These are phyloP conservation scores for Cytospora piceicola DNA, from an alignment of 2,329 filamentous ascomycete genomes.

Conservation along the genomic window DNA sequence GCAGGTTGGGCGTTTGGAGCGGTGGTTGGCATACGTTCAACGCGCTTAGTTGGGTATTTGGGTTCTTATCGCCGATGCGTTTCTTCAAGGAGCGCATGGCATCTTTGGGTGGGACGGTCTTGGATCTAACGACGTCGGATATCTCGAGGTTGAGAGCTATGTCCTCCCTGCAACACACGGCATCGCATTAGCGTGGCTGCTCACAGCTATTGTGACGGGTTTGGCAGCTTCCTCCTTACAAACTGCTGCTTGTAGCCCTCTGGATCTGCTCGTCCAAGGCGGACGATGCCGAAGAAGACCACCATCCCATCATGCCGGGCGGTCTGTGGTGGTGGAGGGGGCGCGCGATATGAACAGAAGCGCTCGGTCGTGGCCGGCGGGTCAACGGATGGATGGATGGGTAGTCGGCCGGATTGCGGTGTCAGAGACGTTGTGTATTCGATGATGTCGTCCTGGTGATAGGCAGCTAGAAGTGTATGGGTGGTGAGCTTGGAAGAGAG, in stretches of 20 bases:
- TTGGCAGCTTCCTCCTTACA: constrained; percentile 62
- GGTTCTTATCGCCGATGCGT: constrained; percentile 95
- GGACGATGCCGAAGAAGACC: constrained; percentile 89
- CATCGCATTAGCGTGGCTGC: constrained; percentile 31
- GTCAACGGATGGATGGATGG: neutral
- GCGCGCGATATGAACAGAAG: neutral
- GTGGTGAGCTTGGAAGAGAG: neutral
- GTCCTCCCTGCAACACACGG: constrained; percentile 69
- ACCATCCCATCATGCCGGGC: constrained; percentile 81
- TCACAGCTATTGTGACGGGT: neutral
- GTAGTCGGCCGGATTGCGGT: neutral
- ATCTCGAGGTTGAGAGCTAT: constrained; percentile 98
- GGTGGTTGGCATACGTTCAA: constrained; percentile 68
- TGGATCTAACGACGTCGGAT: constrained; percentile 94
- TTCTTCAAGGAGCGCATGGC: constrained; percentile 96
- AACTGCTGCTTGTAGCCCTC: constrained; percentile 88
- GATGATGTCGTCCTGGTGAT: neutral
- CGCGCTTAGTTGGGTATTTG: constrained; percentile 94
- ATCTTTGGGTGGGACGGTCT: constrained; percentile 95
- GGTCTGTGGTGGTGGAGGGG: neutral
- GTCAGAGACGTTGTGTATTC: neutral
- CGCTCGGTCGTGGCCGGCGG: neutral
- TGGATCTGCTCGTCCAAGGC: constrained; percentile 97
- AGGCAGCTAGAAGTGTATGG: neutral
- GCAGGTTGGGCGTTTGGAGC: neutral